Base-by-base conservation (phyloP, 495 filamentous ascomycete genomes). In the Aspergillus sparsus region DNA sequence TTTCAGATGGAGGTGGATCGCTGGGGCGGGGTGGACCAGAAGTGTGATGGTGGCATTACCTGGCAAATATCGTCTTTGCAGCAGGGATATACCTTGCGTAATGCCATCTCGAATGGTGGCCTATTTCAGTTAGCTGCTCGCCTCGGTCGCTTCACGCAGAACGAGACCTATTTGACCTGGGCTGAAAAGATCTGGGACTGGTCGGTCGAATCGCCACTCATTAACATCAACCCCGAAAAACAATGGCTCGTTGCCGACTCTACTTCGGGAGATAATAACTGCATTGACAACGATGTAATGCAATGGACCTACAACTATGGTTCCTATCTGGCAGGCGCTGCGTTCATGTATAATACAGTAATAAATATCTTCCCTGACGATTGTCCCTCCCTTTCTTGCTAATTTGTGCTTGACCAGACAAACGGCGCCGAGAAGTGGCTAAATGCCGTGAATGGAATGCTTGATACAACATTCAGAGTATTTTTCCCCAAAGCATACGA, bases 261-360 rank as follows among this genome's bases (percentile, higher is more conserved):
- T 35, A 79, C 84, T 39, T 68, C 72, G 15, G 73, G 70, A 53
- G 74, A 73, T 5, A 64, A 69, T 44, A 79, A 80, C 51, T 91
- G 88, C 74, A 69, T 70, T n/a, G 60, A 76, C 13, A 68, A 82
- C 58, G 83, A 84, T 60, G 61, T 74, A 54, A 78, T 84, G 57
- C 85, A 89, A 66, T 89, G 83, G 83, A 80, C 81, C 4, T 89
- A 89, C 73, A 87, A 87, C 67, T 77, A 84, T 21, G 88, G 87
- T 45, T 83, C 88, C 37, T 87, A 79, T 65, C 71, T 92, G 27
- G 79, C 80, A 41, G 89, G 89, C 7, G 80, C 86, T 6, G 85
- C 86, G 0, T 76, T 75, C 58, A 87, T 90, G 85, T 89, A 84
- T 71, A 88, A 89, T 63, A 65, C 77, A 61, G 77, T 79, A 68